These are phyloP conservation scores for Trichoderma hamatum DNA, from an alignment of 2,329 filamentous ascomycete species.

Conservation along the genomic window DNA sequence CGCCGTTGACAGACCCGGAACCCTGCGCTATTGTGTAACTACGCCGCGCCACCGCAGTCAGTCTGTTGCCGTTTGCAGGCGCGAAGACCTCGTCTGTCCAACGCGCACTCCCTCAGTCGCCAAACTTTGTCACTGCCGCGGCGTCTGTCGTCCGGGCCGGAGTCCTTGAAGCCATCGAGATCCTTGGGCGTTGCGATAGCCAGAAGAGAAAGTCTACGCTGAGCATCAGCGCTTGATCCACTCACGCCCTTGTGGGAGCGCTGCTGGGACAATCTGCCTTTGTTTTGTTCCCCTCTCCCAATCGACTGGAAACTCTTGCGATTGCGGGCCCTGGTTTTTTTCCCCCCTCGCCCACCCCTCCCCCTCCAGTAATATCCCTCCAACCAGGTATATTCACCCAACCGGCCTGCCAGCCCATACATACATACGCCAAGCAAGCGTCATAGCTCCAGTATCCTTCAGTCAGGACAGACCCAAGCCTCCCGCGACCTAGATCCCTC, in stretches of 20 bases:
- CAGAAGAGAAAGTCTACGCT: slow-evolving; percentile 2
- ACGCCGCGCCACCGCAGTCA: slow-evolving; percentile 26
- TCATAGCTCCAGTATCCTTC: slow-evolving; percentile 27
- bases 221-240: slow-evolving; percentile 16
- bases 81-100: slow-evolving; percentile 19
- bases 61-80: slow-evolving; percentile 23
- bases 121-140: slow-evolving; percentile 11
- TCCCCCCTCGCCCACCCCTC: slow-evolving; percentile 19
- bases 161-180: not conserved
- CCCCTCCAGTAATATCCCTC: slow-evolving; percentile 10
- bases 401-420: slow-evolving; percentile 27
- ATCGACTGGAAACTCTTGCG: slow-evolving; percentile 15
- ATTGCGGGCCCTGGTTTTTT: slow-evolving; percentile 19
- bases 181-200: not conserved
- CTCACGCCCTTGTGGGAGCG: slow-evolving; percentile 14
- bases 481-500: slow-evolving; percentile 32
- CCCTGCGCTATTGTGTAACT: slow-evolving; percentile 27
- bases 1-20: slow-evolving; percentile 22
- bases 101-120: slow-evolving; percentile 15
- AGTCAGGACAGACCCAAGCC: slow-evolving; percentile 24
- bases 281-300: slow-evolving; percentile 6
- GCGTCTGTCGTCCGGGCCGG: slow-evolving; percentile 7
- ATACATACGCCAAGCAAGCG: slow-evolving; percentile 27
- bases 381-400: slow-evolving; percentile 27
- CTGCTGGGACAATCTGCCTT: slow-evolving; percentile 8